Evolutionary conservation across 768 basidiomycete genomes (phyloP), one percentile per base, ranked within the genome.

Genomic region (Hortiboletus campestris): DNA sequence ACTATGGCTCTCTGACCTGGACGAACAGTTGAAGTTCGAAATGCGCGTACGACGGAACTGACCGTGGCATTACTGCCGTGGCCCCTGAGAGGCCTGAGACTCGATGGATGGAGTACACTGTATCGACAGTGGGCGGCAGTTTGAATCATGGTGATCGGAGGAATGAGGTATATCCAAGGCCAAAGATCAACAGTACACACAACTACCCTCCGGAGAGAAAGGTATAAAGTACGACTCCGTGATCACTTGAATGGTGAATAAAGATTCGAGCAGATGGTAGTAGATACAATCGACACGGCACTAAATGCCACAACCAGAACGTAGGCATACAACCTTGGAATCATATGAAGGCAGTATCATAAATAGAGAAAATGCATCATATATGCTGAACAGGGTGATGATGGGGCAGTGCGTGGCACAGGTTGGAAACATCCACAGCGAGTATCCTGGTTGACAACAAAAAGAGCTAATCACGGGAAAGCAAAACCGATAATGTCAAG

Each of bases 1-100:
- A 86, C 79, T 41, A 91, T 71, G 11, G 88, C 89, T 56, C 89
- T 83, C 67, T 82, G 80, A 42, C 74, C 65, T 11, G 53, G 61
- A 20, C 49, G 22, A 45, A 65, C 36, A 1, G 71, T 63, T 2
- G 78, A 71, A 9, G 76, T 67, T 35, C 58, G 64, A 46, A 76
- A 68, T n/a, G 60, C 31, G 39, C 68, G 69, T 13, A 47, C 45
- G 12, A n/a, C 46, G 12, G 44, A 31, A 32, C 34, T 28, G 40
- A 46, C 31, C 14, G 35, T 42, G 31, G 14, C 20, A 17, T 16
- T 48, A 10, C 19, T 34, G 9, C 28, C 14, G 14, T 29, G 36
- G 10, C 25, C 25, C 25, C 25, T 25, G 25, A 25, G 25, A 12
- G n/a, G 43, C 14, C 34, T 13, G 28, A 36, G 17, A 34, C 14